Evolutionary conservation across 73 alveolate species (phyloP).

Genomic region (Strombidium stylifer): DNA sequence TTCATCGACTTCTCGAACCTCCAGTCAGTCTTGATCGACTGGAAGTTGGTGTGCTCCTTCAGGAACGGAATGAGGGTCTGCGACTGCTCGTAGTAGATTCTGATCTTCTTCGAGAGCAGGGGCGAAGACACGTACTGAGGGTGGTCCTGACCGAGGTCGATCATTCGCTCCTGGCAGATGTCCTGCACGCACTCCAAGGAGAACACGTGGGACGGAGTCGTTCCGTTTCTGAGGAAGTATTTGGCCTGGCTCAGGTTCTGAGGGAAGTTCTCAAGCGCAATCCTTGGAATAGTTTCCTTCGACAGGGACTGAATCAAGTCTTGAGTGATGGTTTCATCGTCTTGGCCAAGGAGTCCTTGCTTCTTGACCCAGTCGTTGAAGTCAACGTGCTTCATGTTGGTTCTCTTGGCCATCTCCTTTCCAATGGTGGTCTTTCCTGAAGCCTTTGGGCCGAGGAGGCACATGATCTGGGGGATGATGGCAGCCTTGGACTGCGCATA

Average conservation of each 20-base stretch:
- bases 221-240: constrained; percentile 58
- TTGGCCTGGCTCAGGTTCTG: constrained; percentile 65
- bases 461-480: constrained; percentile 76
- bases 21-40: constrained; percentile 42
- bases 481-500: constrained; percentile 67
- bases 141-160: constrained; percentile 46
- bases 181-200: constrained; percentile 50
- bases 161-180: constrained; percentile 50
- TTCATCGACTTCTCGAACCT: constrained; percentile 10
- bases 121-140: constrained; percentile 49
- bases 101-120: constrained; percentile 35
- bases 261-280: constrained; percentile 82
- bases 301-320: constrained; percentile 57
- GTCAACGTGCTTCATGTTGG: constrained; percentile 62
- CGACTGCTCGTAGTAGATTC: constrained; percentile 31
- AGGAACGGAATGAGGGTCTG: constrained; percentile 26
- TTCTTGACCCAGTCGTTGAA: constrained; percentile 59
- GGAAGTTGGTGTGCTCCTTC: constrained; percentile 8
- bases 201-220: constrained; percentile 42
- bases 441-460: constrained; percentile 80
- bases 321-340: constrained; percentile 46
- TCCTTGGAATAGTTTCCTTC: constrained; percentile 55
- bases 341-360: constrained; percentile 27
- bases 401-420: constrained; percentile 61
- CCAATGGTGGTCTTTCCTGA: constrained; percentile 82